Evolutionary conservation across 1,139 yeast genomes (phyloP), one percentile per base, ranked within the genome.

Genomic region (Magnusiomyces clavatus): DNA sequence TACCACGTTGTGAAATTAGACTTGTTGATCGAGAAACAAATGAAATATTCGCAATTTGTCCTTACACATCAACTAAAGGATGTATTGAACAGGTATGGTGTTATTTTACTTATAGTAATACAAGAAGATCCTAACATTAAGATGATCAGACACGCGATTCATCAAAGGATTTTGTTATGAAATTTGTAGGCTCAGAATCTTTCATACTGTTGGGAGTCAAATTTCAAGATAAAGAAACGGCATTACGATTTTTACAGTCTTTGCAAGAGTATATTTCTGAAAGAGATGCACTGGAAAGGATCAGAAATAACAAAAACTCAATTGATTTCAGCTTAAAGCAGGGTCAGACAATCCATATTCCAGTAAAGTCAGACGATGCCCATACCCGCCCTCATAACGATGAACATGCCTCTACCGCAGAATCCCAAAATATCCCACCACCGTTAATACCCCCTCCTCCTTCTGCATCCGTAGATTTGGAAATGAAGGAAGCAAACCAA

Each of bases 171-270:
- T 68, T 66, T 54, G 69, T 67, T 41, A 57, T 68, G 17, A 56
- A 64, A 5, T 66, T 68, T 19, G 70, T 62, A 14, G 64, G 67
- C 52, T 69, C 67, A 29, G 51, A 57, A 8, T 55, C 65, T 41
- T 61, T 62, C 31, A 73, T 72, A 5, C 61, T 62, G 40, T 61
- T 75, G 37, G 78, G 78, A 14, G 58, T 74, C 55, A 72, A 72
- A 35, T 73, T 75, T 53, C 61, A 62, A 1, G 72, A 72, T 56
- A 57, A 69, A 14, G 57, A 60, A 37, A 67, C 64, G 35, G 67
- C 73, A 8, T 64, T 67, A 48, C 76, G 71, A 47, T 73, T 75
- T 57, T 69, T 67, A 47, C 63, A 69, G 20, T 70, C 73, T 14
- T 58, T 73, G 19, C 73, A 71, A 56, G 68, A 66, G 41, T 72